These are phyloP conservation scores for Mortierella antarctica DNA, from an alignment of 192 early-diverging fungal species.

Conservation along the genomic window DNA sequence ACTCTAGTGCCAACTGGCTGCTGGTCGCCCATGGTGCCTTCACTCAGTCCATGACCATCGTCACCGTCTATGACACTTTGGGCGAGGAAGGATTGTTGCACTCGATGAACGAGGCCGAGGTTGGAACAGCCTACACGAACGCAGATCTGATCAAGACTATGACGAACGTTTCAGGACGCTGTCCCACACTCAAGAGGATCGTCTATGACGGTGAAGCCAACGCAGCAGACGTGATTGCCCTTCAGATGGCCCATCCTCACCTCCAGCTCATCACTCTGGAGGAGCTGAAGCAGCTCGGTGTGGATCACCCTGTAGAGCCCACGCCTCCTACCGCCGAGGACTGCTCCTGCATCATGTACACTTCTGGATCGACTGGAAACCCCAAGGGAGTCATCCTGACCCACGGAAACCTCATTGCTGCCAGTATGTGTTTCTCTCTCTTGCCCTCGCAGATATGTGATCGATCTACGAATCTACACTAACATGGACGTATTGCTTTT, in stretches of 20 bases:
- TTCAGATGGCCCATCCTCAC: conserved; percentile 37
- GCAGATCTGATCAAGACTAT: conserved; percentile 72
- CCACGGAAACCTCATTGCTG: conserved; percentile 83
- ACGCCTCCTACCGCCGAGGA: conserved; percentile 73
- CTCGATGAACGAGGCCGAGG: conserved; percentile 83
- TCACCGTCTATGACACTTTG: conserved; percentile 85
- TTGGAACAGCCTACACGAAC: conserved; percentile 76
- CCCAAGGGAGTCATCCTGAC: conserved; percentile 90
- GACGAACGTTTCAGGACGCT: conserved; percentile 61
- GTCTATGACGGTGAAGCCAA: conserved; percentile 74
- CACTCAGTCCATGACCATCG: conserved; percentile 74
- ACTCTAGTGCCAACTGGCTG: conserved; percentile 45
- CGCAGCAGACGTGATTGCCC: conserved; percentile 53
- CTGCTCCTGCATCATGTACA: conserved; percentile 86
- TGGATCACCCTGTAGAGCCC: conserved; percentile 65
- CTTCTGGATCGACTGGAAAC: conserved; percentile 85
- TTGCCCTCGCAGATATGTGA: too few species aligned
- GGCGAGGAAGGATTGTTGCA: conserved; percentile 83
- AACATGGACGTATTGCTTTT: neutral
- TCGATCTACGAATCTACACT: too few species aligned
- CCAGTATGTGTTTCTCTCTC: conserved; percentile 50
- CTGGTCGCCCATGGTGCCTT: conserved; percentile 57
- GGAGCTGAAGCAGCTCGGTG: conserved; percentile 70
- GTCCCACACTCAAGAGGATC: conserved; percentile 68
- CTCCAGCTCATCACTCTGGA: conserved; percentile 67